Conservation (phyloP, 805 yeast species). For the Aciculoconidium aculeatum region DNA sequence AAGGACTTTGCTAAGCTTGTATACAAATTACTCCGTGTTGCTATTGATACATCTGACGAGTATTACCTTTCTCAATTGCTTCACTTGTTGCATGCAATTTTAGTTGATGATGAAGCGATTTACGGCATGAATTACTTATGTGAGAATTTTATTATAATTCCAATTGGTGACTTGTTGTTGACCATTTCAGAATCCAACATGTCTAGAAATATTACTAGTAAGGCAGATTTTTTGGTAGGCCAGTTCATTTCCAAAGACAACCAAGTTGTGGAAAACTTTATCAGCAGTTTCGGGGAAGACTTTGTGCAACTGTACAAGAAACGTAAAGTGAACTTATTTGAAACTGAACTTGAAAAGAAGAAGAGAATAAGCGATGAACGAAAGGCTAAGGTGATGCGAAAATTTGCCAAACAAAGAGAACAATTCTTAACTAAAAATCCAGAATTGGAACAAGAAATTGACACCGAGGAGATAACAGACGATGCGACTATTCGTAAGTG, state of each 20-base stretch:
- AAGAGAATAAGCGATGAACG: slow-evolving; percentile 57
- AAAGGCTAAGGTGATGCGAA: slow-evolving; percentile 55
- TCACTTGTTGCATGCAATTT: slow-evolving; percentile 63
- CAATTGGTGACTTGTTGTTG: slow-evolving; percentile 51
- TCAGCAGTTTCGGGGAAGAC: slow-evolving; percentile 52
- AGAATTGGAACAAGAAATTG: slow-evolving; percentile 12
- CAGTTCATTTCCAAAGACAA: slow-evolving; percentile 44
- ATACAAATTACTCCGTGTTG: slow-evolving; percentile 49
- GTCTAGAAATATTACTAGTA: slow-evolving; percentile 42
- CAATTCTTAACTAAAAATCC: slow-evolving; percentile 38
- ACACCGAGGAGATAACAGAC: slow-evolving; percentile 4
- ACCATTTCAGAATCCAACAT: slow-evolving; percentile 45
- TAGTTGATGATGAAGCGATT: slow-evolving; percentile 42
- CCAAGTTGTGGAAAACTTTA: slow-evolving; percentile 44
- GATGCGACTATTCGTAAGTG: slow-evolving; percentile 10
- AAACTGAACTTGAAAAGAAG: slow-evolving; percentile 50
- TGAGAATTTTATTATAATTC: slow-evolving; percentile 46
- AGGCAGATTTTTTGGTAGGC: slow-evolving; percentile 55
- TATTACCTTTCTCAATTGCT: slow-evolving; percentile 53
- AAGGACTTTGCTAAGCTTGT: slow-evolving; percentile 50
- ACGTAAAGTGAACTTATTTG: slow-evolving; percentile 35
- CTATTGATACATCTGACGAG: slow-evolving; percentile 47
- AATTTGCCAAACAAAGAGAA: slow-evolving; percentile 51
- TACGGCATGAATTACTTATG: slow-evolving; percentile 37
- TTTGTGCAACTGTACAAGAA: slow-evolving; percentile 46